Evolutionary conservation across 495 filamentous ascomycete species (phyloP).

Genomic region (Pseudoneurospora amorphoporcata): DNA sequence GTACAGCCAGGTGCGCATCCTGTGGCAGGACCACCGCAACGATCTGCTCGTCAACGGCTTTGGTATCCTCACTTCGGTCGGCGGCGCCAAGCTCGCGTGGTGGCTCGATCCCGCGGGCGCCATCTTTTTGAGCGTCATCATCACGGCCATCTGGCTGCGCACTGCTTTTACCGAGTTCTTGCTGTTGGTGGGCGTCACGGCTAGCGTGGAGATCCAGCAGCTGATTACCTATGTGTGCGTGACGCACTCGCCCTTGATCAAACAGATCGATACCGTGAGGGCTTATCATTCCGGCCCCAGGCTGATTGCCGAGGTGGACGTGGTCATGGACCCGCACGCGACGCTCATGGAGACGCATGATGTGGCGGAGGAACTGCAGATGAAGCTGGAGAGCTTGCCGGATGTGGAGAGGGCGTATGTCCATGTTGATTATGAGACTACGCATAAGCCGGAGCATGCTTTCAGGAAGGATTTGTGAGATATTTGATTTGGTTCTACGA

Average conservation of each 20-base stretch:
- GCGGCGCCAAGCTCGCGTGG: conserved; percentile 79
- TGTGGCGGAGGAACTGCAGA: conserved; percentile 86
- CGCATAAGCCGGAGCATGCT: conserved; percentile 76
- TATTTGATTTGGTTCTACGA: not conserved
- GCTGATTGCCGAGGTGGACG: conserved; percentile 81
- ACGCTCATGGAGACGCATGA: conserved; percentile 77
- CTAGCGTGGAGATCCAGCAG: conserved; percentile 76
- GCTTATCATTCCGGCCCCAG: conserved; percentile 86
- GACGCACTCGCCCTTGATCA: conserved; percentile 74
- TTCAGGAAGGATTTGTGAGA: conserved; percentile 43
- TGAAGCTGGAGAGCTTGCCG: conserved; percentile 85
- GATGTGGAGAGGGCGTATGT: conserved; percentile 93
- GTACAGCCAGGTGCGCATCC: conserved; percentile 79
- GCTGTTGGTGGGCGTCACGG: conserved; percentile 79
- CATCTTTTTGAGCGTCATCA: conserved; percentile 67
- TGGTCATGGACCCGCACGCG: conserved; percentile 67
- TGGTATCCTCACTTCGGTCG: conserved; percentile 80
- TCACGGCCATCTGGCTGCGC: conserved; percentile 67
- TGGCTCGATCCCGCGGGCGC: conserved; percentile 95
- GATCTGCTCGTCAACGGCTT: conserved; percentile 85
- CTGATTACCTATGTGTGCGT: conserved; percentile 94
- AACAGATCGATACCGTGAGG: conserved; percentile 85
- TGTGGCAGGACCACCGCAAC: conserved; percentile 89
- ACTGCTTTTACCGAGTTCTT: conserved; percentile 87
- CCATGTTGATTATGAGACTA: conserved; percentile 92